These are phyloP conservation scores for Trichocladium uniseriatum DNA, from an alignment of 495 filamentous ascomycete genomes.

Conservation along the genomic window DNA sequence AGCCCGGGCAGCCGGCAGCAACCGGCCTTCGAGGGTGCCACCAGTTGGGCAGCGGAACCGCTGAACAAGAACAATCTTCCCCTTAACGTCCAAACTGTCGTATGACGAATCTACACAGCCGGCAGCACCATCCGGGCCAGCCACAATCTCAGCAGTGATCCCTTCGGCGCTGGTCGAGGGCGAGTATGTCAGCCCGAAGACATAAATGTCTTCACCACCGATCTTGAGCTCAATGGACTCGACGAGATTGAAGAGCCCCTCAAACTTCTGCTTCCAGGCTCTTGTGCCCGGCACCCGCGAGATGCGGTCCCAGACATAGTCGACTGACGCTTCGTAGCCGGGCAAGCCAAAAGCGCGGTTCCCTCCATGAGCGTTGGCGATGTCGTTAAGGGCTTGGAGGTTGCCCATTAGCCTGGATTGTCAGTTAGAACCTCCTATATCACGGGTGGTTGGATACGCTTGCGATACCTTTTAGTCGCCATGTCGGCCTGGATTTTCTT, in stretches of 20 bases:
- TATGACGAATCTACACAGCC: constrained; percentile 33
- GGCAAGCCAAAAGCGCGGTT: constrained; percentile 42
- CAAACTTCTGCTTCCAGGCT: constrained; percentile 35
- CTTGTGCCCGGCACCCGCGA: constrained; percentile 20
- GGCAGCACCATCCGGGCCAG: constrained; percentile 26
- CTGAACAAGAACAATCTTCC: constrained; percentile 38
- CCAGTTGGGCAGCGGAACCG: constrained; percentile 32
- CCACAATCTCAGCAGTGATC: constrained; percentile 31
- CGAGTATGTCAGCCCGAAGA: constrained; percentile 33
- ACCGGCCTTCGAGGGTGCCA: constrained; percentile 33
- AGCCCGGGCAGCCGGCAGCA: constrained; percentile 29
- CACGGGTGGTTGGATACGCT: neutral
- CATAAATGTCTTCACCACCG: constrained; percentile 25
- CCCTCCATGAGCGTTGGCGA: constrained; percentile 34
- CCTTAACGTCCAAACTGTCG: constrained; percentile 28
- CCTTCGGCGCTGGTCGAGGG: constrained; percentile 34
- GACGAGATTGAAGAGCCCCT: constrained; percentile 30
- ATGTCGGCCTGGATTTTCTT: constrained; percentile 6
- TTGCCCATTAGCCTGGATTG: constrained; percentile 10
- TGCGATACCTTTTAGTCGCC: constrained; percentile 1
- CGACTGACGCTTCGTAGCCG: constrained; percentile 37
- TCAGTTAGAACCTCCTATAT: neutral
- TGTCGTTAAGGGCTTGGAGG: constrained; percentile 26
- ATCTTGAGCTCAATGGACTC: constrained; percentile 31
- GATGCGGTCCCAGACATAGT: constrained; percentile 30